Conservation (phyloP, 495 filamentous ascomycete genomes). For the Poronia punctata region DNA sequence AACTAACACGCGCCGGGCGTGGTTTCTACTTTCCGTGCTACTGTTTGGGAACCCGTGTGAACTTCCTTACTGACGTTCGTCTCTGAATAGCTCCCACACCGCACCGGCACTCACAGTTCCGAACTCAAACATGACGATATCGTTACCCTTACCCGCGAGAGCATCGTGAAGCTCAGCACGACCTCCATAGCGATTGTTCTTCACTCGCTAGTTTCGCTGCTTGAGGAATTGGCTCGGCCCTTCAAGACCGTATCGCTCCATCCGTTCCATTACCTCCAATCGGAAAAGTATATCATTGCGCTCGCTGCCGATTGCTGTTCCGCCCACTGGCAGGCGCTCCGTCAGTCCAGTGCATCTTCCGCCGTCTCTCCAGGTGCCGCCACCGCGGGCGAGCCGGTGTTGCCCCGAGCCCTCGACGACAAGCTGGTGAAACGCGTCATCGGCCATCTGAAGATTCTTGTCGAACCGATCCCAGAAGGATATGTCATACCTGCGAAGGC, state of each 20-base stretch:
- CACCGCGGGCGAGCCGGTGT: not conserved
- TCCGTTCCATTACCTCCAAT: slow-evolving; percentile 49
- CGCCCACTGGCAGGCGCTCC: slow-evolving; percentile 46
- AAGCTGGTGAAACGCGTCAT: slow-evolving; percentile 35
- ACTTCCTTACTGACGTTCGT: slow-evolving; percentile 11
- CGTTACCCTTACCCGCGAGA: slow-evolving; percentile 50
- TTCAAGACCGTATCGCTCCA: slow-evolving; percentile 38
- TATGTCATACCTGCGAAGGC: slow-evolving; percentile 39
- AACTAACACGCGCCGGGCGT: not conserved
- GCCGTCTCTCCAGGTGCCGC: slow-evolving; percentile 7
- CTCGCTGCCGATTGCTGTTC: slow-evolving; percentile 58
- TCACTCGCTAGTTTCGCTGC: slow-evolving; percentile 45
- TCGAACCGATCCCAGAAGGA: slow-evolving; percentile 42
- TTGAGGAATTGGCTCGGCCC: slow-evolving; percentile 44
- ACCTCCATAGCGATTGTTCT: slow-evolving; percentile 47
- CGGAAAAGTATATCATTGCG: slow-evolving; percentile 53
- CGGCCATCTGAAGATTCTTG: slow-evolving; percentile 34
- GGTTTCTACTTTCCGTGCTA: slow-evolving; percentile 4
- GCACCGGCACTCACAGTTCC: slow-evolving; percentile 51
- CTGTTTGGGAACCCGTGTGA: slow-evolving; percentile 1
- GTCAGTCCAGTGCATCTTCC: slow-evolving; percentile 21
- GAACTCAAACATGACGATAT: slow-evolving; percentile 57
- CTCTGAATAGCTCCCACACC: slow-evolving; percentile 53
- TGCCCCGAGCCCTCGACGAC: slow-evolving; percentile 31
- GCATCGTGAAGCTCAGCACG: slow-evolving; percentile 53